Percentiles rank a stretch among this genome's conserved stretches.
phyloP scores from a whole-genome alignment of 306 rosid genomes.

The Styphnolobium japonicum region DNA sequence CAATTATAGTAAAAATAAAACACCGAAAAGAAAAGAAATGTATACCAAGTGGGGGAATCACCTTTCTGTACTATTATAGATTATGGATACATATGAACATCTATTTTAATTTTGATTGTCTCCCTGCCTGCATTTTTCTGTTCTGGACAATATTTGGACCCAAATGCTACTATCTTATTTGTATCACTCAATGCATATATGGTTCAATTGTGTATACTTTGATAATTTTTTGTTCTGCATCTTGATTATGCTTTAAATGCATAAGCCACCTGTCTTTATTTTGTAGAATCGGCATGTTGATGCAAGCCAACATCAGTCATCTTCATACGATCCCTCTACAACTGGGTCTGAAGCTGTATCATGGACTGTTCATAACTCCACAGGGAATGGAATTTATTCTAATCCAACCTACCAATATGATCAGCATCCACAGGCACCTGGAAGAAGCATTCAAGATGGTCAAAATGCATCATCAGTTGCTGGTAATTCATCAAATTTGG shows the following conservation, averaged over 20 bases:
- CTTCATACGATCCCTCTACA: conserved; percentile 49
- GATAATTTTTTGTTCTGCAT: not conserved
- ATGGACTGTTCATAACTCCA: conserved; percentile 63
- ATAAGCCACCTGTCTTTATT: not conserved
- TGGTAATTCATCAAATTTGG: conserved; percentile 84
- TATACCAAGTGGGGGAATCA: not conserved
- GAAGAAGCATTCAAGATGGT: conserved; percentile 62
- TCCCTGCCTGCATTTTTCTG: not conserved
- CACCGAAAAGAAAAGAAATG: not conserved
- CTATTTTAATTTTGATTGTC: not conserved
- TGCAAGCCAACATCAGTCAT: conserved; percentile 58
- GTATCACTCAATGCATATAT: not conserved
- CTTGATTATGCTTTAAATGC: conserved; percentile 12
- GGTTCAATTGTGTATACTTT: not conserved
- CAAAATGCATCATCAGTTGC: conserved; percentile 60
- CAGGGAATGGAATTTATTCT: conserved; percentile 62
- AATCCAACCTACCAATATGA: conserved; percentile 74
- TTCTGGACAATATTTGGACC: conserved; percentile 3
- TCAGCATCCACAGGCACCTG: conserved; percentile 67
- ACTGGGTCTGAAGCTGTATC: conserved; percentile 60
- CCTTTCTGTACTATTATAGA: not conserved
- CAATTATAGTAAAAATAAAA: too few species aligned
- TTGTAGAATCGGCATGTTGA: conserved; percentile 59
- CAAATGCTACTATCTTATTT: conserved; percentile 2
- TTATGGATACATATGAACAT: not conserved